These are phyloP conservation scores for Talaromyces sp. DNA, from an alignment of 2,329 filamentous ascomycete genomes.

Conservation along the genomic window DNA sequence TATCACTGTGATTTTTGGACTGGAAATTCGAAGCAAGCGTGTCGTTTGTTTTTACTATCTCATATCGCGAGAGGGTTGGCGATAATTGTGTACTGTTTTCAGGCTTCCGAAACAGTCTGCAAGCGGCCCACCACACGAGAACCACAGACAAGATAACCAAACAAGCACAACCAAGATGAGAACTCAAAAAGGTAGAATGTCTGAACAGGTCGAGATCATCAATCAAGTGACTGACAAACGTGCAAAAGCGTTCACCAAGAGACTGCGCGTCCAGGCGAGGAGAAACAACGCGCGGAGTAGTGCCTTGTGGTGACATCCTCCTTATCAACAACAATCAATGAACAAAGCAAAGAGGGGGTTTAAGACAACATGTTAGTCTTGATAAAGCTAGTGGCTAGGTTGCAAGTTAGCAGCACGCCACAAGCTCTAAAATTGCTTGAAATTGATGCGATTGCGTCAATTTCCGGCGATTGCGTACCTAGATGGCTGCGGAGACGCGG, in stretches of 20 bases:
- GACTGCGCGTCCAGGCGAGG: not conserved
- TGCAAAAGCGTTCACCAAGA: not conserved
- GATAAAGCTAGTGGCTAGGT: not conserved
- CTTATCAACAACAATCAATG: not conserved
- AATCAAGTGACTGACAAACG: not conserved
- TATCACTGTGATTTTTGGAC: not conserved
- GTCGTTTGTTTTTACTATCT: not conserved
- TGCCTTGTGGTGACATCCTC: not conserved
- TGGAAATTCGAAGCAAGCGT: not conserved
- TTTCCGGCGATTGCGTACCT: not conserved
- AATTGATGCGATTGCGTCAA: not conserved
- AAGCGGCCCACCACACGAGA: not conserved
- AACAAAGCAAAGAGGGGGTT: not conserved
- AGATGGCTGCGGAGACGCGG: not conserved
- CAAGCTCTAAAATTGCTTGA: not conserved
- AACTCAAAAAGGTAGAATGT: not conserved
- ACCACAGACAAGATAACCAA: not conserved
- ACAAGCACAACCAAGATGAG: not conserved
- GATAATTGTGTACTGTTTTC: slow-evolving; percentile 2
- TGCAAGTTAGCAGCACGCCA: not conserved
- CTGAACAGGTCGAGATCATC: not conserved
- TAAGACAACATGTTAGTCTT: not conserved
- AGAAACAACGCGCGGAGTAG: not conserved
- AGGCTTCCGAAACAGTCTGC: not conserved
- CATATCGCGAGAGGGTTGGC: not conserved